Evolutionary conservation across 805 yeast species (phyloP), one percentile per base, ranked within the genome.

Genomic region (Barnettozyma siamensis): DNA sequence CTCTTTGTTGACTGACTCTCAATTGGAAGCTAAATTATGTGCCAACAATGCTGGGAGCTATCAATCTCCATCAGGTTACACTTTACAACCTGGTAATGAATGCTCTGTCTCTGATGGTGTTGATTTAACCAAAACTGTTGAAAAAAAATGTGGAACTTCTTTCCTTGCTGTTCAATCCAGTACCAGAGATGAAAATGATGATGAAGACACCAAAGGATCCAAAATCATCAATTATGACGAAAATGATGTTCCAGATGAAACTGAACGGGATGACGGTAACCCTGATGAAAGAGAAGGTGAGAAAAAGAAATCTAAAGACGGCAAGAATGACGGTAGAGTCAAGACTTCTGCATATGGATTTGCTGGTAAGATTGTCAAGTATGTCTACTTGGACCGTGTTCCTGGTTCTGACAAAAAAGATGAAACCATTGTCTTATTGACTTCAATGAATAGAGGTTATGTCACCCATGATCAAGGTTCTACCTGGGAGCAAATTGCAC

Each of bases 381-480:
- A 82, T 52, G 62, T 72, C 38, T 85, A 85, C 51, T 65, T 85
- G 42, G 81, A 80, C 37, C 48, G 60, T 37, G 53, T 51, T 7
- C 43, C 47, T 18, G 60, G 60, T 10, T 54, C 75, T 2, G 64
- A 68, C 2, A 43, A 63, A 37, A 69, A 67, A 20, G 85, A 79
- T 47, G 89, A 84, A 54, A 75, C 88, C 0, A 58, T 91, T 7
- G 56, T 91, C 13, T 62, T 85, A 7, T 64, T 76, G 37, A 82
- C 91, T 0, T 57, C 63, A 20, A 65, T 69, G 11, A 67, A 73
- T 35, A 64, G 66, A 5, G 72, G 79, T 3, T 82, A 66, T 51
- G 72, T 86, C 7, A 84, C 96, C 0, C 81, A 74, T 51, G 80
- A 88, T 57, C 60, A 56, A 37, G 60, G 60, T 23, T 53, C 55